Conservation (phyloP, 1,139 yeast genomes). For the Lodderomyces metapsilosis region DNA sequence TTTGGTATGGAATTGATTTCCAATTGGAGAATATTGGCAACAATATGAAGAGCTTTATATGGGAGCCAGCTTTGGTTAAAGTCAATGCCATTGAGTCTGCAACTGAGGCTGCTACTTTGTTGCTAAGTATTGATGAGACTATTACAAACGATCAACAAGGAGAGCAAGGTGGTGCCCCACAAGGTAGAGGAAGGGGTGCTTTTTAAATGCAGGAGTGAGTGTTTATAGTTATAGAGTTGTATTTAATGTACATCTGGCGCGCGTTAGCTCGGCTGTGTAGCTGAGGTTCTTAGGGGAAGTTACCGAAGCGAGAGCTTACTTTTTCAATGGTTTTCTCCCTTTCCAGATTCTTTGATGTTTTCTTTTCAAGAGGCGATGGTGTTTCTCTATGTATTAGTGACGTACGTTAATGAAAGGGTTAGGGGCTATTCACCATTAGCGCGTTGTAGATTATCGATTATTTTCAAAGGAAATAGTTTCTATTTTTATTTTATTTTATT, state of each 20-base stretch:
- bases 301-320: too few relatives aligned
- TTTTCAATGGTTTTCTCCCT: too few relatives aligned
- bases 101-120: constrained; percentile 94
- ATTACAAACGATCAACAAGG: constrained; percentile 71
- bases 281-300: too few relatives aligned
- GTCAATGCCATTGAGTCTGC: constrained; percentile 93
- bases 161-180: constrained; percentile 55
- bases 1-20: constrained; percentile 91
- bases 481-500: too few relatives aligned
- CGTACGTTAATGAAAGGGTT: too few relatives aligned
- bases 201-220: constrained; percentile 5
- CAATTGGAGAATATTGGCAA: constrained; percentile 79
- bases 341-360: background rate
- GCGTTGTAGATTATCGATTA: too few relatives aligned
- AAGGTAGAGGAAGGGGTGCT: constrained; percentile 12
- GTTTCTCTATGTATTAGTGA: too few relatives aligned
- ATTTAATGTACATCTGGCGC: background rate
- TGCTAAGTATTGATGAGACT: constrained; percentile 93
- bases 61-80: constrained; percentile 98
- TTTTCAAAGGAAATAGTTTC: too few relatives aligned
- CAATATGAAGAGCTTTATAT: constrained; percentile 81
- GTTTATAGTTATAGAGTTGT: constrained; percentile 4
- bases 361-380: background rate
- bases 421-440: too few relatives aligned
- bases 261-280: too few relatives aligned